These are phyloP conservation scores for Metschnikowia lunata DNA, from an alignment of 805 yeast genomes.

Conservation along the genomic window DNA sequence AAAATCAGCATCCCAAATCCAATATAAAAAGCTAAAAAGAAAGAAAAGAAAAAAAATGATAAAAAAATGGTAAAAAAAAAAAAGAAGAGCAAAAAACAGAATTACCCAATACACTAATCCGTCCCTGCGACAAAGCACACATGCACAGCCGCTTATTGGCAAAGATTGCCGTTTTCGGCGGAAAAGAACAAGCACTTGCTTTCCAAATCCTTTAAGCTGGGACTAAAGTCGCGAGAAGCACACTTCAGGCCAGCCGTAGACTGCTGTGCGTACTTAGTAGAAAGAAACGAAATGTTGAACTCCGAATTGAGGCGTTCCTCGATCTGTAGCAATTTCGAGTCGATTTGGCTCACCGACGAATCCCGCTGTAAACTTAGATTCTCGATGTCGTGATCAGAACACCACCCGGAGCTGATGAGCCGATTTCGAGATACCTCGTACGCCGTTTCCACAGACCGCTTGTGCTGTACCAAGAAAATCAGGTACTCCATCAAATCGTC, in stretches of 20 bases:
- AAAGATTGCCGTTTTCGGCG: slow-evolving; percentile 9
- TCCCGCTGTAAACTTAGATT: slow-evolving; percentile 34
- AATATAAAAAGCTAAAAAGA: no score
- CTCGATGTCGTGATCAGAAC: slow-evolving; percentile 38
- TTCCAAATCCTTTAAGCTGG: slow-evolving; percentile 33
- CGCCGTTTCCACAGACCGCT: slow-evolving; percentile 30
- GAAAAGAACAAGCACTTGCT: slow-evolving; percentile 27
- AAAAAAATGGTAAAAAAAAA: no score
- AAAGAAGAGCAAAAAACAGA: no score
- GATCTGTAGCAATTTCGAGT: slow-evolving; percentile 34
- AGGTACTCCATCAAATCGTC: slow-evolving; percentile 29
- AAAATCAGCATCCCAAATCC: no score
- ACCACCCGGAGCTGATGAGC: slow-evolving; percentile 38
- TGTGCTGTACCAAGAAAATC: slow-evolving; percentile 31
- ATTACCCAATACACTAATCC: no score
- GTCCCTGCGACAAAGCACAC: background rate
- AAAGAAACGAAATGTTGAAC: slow-evolving; percentile 23
- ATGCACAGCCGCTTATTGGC: background rate
- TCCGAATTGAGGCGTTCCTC: slow-evolving; percentile 33
- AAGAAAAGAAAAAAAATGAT: no score
- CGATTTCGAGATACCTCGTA: slow-evolving; percentile 30
- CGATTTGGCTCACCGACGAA: slow-evolving; percentile 34
- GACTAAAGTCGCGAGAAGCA: slow-evolving; percentile 16
- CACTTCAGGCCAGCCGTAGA: slow-evolving; percentile 1
- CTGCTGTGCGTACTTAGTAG: slow-evolving; percentile 5